phyloP scores from a whole-genome alignment of 345 rosid genomes.

The Populus davidiana region DNA sequence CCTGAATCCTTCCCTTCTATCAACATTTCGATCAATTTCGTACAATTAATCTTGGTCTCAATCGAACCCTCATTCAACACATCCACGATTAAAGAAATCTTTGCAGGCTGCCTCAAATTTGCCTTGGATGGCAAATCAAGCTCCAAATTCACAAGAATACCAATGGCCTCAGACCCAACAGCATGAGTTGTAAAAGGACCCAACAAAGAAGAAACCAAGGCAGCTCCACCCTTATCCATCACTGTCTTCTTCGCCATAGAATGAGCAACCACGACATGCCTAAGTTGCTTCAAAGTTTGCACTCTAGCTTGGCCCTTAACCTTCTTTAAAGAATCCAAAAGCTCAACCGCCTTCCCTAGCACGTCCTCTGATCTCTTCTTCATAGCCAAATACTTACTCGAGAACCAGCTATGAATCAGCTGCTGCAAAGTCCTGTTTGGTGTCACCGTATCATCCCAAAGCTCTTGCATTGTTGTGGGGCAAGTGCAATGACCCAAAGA shows the following conservation, averaged over 20 bases:
- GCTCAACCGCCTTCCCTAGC: constrained; percentile 54
- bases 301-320: constrained; percentile 67
- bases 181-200: constrained; percentile 68
- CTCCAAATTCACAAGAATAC: constrained; percentile 55
- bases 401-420: constrained; percentile 59
- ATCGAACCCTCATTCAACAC: constrained; percentile 63
- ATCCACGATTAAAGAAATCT: constrained; percentile 55
- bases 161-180: constrained; percentile 60
- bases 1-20: constrained; percentile 53
- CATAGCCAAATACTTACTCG: constrained; percentile 55
- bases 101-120: constrained; percentile 62
- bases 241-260: constrained; percentile 45
- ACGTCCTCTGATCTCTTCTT: constrained; percentile 67
- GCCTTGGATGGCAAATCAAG: constrained; percentile 56
- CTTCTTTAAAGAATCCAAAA: constrained; percentile 51
- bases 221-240: constrained; percentile 55
- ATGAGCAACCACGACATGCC: constrained; percentile 50
- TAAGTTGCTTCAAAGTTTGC: constrained; percentile 60
- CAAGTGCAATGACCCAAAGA: constrained; percentile 61
- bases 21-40: constrained; percentile 44
- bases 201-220: constrained; percentile 43
- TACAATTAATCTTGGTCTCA: constrained; percentile 60
- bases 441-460: constrained; percentile 62
- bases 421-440: constrained; percentile 63
- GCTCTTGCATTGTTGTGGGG: constrained; percentile 79